These are phyloP conservation scores for Aspergillus ibericus DNA, from an alignment of 2,329 filamentous ascomycete species.

Conservation along the genomic window DNA sequence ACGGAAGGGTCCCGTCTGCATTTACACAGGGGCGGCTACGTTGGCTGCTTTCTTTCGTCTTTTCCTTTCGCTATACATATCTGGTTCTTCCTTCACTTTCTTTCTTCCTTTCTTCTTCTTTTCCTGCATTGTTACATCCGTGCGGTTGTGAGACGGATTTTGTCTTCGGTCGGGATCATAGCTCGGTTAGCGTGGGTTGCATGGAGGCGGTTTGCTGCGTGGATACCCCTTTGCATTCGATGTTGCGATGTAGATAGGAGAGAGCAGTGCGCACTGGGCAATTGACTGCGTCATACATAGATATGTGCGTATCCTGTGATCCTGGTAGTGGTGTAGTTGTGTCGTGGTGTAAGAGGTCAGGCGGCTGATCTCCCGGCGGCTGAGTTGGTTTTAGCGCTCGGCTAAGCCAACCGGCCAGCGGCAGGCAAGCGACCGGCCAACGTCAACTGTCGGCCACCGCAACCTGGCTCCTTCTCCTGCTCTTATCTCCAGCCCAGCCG, in stretches of 20 bases:
- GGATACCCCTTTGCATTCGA: slow-evolving; percentile 12
- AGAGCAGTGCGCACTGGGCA: slow-evolving; percentile 5
- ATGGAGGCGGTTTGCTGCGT: neutral
- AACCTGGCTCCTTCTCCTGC: slow-evolving; percentile 30
- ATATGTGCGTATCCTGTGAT: neutral
- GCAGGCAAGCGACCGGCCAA: slow-evolving; percentile 21
- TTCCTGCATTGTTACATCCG: slow-evolving; percentile 17
- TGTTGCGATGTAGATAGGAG: slow-evolving; percentile 13
- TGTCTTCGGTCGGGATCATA: slow-evolving; percentile 15
- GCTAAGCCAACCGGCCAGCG: slow-evolving; percentile 10
- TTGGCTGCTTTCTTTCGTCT: slow-evolving; percentile 14
- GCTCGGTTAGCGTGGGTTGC: slow-evolving; percentile 16
- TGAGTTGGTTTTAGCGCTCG: slow-evolving; percentile 20
- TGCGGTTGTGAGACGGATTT: slow-evolving; percentile 18
- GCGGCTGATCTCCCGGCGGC: slow-evolving; percentile 14
- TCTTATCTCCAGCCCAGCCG: slow-evolving; percentile 22
- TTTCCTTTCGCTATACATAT: slow-evolving; percentile 21
- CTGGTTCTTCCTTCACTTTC: slow-evolving; percentile 12
- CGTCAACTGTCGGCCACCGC: slow-evolving; percentile 25
- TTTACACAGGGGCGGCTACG: slow-evolving; percentile 27
- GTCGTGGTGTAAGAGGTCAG: slow-evolving; percentile 5
- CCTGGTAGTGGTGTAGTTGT: neutral
- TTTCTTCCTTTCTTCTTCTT: slow-evolving; percentile 13
- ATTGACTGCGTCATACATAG: slow-evolving; percentile 9
- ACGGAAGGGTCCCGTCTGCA: slow-evolving; percentile 27